Evolutionary conservation across 1,284 basidiomycete species (phyloP), one percentile per base, ranked within the genome.

Genomic region (Ceratobasidium sp.): DNA sequence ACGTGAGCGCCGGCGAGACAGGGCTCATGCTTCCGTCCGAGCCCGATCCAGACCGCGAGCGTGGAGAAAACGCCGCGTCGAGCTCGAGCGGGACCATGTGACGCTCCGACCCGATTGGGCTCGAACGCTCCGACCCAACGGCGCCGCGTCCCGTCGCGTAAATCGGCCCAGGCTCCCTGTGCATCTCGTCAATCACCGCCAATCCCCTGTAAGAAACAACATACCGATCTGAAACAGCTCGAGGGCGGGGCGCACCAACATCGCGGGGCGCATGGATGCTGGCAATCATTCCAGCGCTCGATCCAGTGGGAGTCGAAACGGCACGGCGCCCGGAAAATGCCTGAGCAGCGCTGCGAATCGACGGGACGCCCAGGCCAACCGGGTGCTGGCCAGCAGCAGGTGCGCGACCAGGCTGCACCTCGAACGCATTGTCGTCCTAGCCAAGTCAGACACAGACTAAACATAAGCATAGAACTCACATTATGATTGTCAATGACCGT

Each of bases 1-100:
- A 67, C 35, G 62, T 67, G 25, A 67, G 25, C 15, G 62, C 62
- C 10, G 62, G 62, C 35, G 62, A 67, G 5, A 54, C 62, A 13
- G 62, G 62, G 32, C 62, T 67, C 38, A 67, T 50, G 17, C 49
- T 67, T 0, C 62, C 62, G 17, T 67, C 62, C 27, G 29, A 34
- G 3, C 25, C 22, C 25, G 60, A 57, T 6, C 40, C 40, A 22
- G 56, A 45, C 20, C 42, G 20, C 13, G 62, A 54, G 3, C 32
- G 62, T 1, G 62, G 62, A 0, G 62, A 67, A 29, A 67, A 67
- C 7, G 62, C 62, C 6, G 62, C 49, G 27, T 53, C 62, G 27
- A 67, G 62, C 17, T 54, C 35, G 35, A 54, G 62, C 0, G 50
- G 10, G 10, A 17, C 31, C 17, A 38, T 17, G 22, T 38, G 56